Base-by-base conservation (phyloP, 1,284 basidiomycete species). In the Tylopilus orsonianus region DNA sequence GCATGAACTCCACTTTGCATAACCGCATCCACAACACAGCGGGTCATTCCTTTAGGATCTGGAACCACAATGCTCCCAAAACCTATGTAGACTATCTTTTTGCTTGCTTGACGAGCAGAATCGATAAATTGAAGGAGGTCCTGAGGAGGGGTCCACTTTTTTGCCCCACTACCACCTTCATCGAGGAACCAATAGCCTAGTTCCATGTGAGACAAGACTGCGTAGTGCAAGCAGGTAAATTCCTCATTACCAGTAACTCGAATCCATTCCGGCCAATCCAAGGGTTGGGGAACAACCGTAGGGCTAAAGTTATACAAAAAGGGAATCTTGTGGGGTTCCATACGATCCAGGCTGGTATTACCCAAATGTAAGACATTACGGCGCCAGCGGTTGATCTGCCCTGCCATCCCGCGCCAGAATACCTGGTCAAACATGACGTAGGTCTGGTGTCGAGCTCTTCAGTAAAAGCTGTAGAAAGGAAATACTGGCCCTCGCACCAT, bases 221-320 rank as follows among this genome's bases (percentile, higher is more conserved):
- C 12, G 39, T n/a, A 22, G 33, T 23, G 19, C 26, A 27, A 38
- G 29, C 37, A 43, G 33, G 48, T 9, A 35, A 44, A 45, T 54
- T n/a, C n/a, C n/a, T n/a, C n/a, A n/a, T n/a, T 58, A 87, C 90
- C 95, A 44, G 93, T 96, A 1, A 97, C 85, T 44, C 92, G 87
- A 54, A 98, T 97, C 92, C 95, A 97, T 67, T 98, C 96, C 7
- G 93, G 92, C 96, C 96, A 99, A 67, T 99, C 96, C 46, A 97
- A 70, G 5, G 94, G 94, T 18, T 85, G 89, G 8, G 93, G 93
- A 9, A 96, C 90, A 20, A 93, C 77, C 8, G 81, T 79, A 0
- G 93, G 90, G 62, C 91, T 95, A 66, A 98, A 98, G 68, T 97
- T 98, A 72, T 99, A 99, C 42, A 99, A 71, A 75, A 99, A 98